These are phyloP conservation scores for Nicotiana noctiflora DNA, from an alignment of 257 asterid species.

Conservation along the genomic window DNA sequence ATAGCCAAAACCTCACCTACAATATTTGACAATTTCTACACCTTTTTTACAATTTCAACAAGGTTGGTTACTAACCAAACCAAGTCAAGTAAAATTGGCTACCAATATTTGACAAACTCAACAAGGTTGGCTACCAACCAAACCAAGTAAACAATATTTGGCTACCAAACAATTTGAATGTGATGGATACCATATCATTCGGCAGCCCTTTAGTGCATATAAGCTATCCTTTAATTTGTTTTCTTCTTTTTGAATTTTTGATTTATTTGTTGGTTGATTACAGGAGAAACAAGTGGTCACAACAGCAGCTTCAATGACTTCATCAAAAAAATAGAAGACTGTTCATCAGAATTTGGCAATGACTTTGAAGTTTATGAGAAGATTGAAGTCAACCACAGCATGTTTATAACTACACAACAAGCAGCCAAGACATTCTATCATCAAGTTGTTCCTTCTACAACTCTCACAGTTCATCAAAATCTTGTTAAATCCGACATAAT, in stretches of 20 bases:
- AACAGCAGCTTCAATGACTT: conserved; percentile 11
- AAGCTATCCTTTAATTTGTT: too few species aligned
- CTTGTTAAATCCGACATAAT: not conserved
- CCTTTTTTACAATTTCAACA: too few species aligned
- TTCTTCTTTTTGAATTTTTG: not conserved
- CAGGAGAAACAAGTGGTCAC: conserved; percentile 24
- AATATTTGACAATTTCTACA: too few species aligned
- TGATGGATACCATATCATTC: too few species aligned
- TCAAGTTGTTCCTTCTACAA: conserved; percentile 31
- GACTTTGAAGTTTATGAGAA: conserved; percentile 28
- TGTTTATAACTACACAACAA: conserved; percentile 31
- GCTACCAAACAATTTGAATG: too few species aligned
- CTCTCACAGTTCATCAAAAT: conserved; percentile 22
- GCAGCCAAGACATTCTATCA: conserved; percentile 29
- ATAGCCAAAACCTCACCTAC: too few species aligned
- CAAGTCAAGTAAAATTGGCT: too few species aligned
- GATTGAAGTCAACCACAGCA: conserved; percentile 26
- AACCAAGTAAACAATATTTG: too few species aligned
- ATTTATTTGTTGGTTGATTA: not conserved
- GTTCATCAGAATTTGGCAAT: conserved; percentile 15
- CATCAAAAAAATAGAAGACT: not conserved
- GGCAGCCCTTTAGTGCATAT: too few species aligned
- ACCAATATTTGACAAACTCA: too few species aligned
- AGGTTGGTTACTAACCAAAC: too few species aligned
- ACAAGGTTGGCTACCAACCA: too few species aligned